Conservation (phyloP, 306 rosid genomes). For the Hippophae gyantsensis region DNA sequence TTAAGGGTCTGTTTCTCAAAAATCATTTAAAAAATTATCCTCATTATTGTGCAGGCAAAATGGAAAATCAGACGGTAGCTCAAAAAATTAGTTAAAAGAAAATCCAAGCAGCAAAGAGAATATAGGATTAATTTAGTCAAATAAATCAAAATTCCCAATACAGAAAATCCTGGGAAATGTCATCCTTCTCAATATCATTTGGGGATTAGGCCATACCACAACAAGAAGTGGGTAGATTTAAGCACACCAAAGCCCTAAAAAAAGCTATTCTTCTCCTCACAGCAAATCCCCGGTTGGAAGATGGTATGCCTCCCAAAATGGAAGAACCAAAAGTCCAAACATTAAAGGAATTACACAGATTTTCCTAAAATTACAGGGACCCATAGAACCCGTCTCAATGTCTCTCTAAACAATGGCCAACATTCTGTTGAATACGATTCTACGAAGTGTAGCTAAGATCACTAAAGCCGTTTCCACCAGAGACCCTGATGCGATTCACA, state of each 20-base stretch:
- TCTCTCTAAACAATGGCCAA: constrained; percentile 25
- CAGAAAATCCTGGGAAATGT: constrained; percentile 34
- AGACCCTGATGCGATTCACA: constrained; percentile 14
- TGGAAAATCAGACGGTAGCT: constrained; percentile 2
- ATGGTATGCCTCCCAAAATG: constrained; percentile 22
- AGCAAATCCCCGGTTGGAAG: constrained; percentile 16
- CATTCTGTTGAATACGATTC: constrained; percentile 17
- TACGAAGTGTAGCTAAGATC: constrained; percentile 13
- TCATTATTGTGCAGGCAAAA: no score
- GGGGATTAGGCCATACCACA: constrained; percentile 18
- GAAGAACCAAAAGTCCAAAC: constrained; percentile 9
- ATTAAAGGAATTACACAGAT: constrained; percentile 13
- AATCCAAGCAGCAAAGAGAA: constrained; percentile 12
- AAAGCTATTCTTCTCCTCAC: constrained; percentile 5
- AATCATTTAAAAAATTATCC: no score
- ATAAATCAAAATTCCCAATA: constrained; percentile 34
- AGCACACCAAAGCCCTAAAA: constrained; percentile 21
- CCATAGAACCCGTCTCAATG: constrained; percentile 15
- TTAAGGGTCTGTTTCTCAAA: no score
- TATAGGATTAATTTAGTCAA: constrained; percentile 21
- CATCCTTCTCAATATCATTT: constrained; percentile 21
- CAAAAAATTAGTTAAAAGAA: constrained; percentile 1
- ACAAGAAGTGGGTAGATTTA: constrained; percentile 25
- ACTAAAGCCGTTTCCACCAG: constrained; percentile 22
- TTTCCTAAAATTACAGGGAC: constrained; percentile 23